Evolutionary conservation across 2,329 filamentous ascomycete species (phyloP).

Genomic region (Ascochyta fabae): DNA sequence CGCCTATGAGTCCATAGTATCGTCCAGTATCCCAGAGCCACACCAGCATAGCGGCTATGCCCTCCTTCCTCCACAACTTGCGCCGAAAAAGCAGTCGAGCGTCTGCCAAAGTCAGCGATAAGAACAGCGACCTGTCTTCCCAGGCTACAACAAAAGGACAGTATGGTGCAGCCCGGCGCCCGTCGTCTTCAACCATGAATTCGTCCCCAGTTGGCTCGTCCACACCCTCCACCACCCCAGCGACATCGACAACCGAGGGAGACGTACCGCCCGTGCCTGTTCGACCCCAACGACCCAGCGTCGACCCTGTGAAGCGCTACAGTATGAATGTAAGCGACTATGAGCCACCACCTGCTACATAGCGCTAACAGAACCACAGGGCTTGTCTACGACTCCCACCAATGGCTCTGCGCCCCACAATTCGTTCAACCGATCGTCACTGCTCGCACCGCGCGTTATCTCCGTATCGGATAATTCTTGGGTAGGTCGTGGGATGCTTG

Average conservation of each 20-base stretch:
- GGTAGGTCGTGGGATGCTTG: conserved; percentile 61
- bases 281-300: conserved; percentile 53
- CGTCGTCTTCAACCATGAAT: conserved; percentile 67
- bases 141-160: conserved; percentile 28
- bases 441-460: conserved; percentile 79
- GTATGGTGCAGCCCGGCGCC: conserved; percentile 52
- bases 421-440: conserved; percentile 69
- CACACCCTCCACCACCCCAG: conserved; percentile 70
- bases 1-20: conserved; percentile 25
- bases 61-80: conserved; percentile 75
- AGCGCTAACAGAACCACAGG: conserved; percentile 40
- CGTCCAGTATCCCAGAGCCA: conserved; percentile 12
- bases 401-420: conserved; percentile 52
- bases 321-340: conserved; percentile 54
- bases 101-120: conserved; percentile 63
- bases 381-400: conserved; percentile 59
- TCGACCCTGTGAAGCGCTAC: conserved; percentile 59
- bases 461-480: conserved; percentile 84
- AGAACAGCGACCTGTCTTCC: conserved; percentile 17
- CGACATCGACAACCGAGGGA: conserved; percentile 74
- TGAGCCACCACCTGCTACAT: background rate
- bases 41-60: conserved; percentile 44
- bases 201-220: conserved; percentile 67
- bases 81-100: conserved; percentile 74
- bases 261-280: conserved; percentile 61